A percentile compares a stretch with the other conserved stretches of the same genome.
Evolutionary conservation across 1,284 basidiomycete genomes (phyloP).

Genomic region (Entoloma clypeatum): DNA sequence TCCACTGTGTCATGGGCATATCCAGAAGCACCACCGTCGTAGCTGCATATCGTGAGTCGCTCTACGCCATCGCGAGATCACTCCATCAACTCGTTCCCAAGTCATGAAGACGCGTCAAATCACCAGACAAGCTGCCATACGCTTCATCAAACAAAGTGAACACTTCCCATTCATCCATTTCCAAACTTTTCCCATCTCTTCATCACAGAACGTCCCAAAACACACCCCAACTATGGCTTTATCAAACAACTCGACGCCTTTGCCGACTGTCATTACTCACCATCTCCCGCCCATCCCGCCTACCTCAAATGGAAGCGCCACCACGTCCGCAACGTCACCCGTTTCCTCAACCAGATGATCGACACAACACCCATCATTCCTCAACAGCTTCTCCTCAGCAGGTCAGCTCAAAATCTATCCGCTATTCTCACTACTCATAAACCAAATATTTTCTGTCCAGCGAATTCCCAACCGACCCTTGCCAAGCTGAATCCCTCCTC

Average conservation of each 20-base stretch:
- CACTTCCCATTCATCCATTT: neutral
- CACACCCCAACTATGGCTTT: conserved; percentile 64
- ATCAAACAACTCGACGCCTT: conserved; percentile 56
- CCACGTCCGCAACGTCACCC: conserved; percentile 46
- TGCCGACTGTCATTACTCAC: conserved; percentile 44
- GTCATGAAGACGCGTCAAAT: conserved; percentile 52
- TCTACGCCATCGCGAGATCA: neutral
- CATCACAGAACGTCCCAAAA: conserved; percentile 44
- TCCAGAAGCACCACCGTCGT: conserved; percentile 67
- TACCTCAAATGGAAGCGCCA: conserved; percentile 56
- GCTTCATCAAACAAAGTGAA: conserved; percentile 48
- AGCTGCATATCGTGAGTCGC: conserved; percentile 54
- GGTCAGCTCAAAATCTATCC: conserved; percentile 28
- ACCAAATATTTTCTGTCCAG: conserved; percentile 27
- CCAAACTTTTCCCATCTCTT: conserved; percentile 2
- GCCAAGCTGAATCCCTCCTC: conserved; percentile 48
- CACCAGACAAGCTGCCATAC: conserved; percentile 41
- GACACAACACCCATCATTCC: conserved; percentile 48
- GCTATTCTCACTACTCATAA: neutral
- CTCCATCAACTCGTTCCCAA: conserved; percentile 21
- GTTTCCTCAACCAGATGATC: conserved; percentile 45
- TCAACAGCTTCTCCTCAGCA: conserved; percentile 46
- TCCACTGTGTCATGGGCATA: conserved; percentile 76
- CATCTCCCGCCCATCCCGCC: conserved; percentile 36
- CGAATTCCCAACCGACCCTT: conserved; percentile 49